Evolutionary conservation across 345 rosid species (phyloP).

Genomic region (Eucalyptus coolabah): DNA sequence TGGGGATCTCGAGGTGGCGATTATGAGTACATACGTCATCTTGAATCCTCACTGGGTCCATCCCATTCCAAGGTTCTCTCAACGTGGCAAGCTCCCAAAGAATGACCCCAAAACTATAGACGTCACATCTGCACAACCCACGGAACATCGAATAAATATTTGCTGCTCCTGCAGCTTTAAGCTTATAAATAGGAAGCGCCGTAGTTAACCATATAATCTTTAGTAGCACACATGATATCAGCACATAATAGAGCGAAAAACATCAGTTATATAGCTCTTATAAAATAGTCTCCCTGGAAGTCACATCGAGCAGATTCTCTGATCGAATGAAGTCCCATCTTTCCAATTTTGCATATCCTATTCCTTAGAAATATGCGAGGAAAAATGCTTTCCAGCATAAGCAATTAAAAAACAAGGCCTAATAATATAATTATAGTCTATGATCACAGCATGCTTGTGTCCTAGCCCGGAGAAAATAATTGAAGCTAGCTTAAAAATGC

Average conservation of each 20-base stretch:
- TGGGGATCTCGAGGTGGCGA: conserved; percentile 84
- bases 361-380: no score
- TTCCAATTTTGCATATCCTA: no score
- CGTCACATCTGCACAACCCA: conserved; percentile 63
- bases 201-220: no score
- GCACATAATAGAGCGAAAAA: no score
- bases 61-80: conserved; percentile 86
- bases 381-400: no score
- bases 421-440: background rate
- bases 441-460: background rate
- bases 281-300: no score
- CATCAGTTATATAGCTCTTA: no score
- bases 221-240: rapidly evolving
- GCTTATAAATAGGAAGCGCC: no score
- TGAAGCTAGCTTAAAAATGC: background rate
- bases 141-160: background rate
- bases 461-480: background rate
- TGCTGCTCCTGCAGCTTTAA: no score
- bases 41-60: conserved; percentile 98
- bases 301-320: no score
- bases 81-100: conserved; percentile 97
- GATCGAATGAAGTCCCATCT: no score
- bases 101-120: conserved; percentile 92
- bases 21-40: conserved; percentile 97
- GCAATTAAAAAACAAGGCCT: no score